Evolutionary conservation across 2,329 filamentous ascomycete species (phyloP).

Genomic region (Colletotrichum cuscutae): DNA sequence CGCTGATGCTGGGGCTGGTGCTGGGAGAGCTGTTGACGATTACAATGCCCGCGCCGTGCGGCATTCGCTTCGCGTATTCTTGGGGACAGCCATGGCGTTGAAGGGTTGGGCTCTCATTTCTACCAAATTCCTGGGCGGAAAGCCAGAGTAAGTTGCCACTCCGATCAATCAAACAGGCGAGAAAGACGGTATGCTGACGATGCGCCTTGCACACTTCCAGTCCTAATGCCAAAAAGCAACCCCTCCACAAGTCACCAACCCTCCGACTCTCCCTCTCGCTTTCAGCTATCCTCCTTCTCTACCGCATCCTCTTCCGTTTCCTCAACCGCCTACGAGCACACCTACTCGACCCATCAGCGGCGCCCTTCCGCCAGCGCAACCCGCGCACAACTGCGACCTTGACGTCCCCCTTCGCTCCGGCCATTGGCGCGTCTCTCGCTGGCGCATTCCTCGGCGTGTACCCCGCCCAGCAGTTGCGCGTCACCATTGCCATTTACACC

Average conservation of each 20-base stretch:
- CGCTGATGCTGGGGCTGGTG: slow-evolving; percentile 41
- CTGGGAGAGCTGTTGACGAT: slow-evolving; percentile 59
- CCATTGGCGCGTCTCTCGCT: slow-evolving; percentile 88
- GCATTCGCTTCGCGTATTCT: slow-evolving; percentile 77
- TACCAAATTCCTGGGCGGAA: slow-evolving; percentile 56
- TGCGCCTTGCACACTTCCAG: slow-evolving; percentile 32
- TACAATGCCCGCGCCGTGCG: slow-evolving; percentile 78
- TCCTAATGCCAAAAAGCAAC: slow-evolving; percentile 54
- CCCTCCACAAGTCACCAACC: slow-evolving; percentile 73
- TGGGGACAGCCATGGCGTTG: slow-evolving; percentile 70
- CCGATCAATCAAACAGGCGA: not conserved
- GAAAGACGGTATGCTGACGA: not conserved
- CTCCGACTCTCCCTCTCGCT: slow-evolving; percentile 84
- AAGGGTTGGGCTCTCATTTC: slow-evolving; percentile 68
- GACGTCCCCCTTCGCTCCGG: slow-evolving; percentile 86
- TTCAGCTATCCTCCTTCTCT: slow-evolving; percentile 86
- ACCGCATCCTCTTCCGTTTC: slow-evolving; percentile 91
- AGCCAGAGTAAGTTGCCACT: slow-evolving; percentile 53
- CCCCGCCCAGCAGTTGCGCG: slow-evolving; percentile 72
- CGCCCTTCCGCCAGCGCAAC: slow-evolving; percentile 84
- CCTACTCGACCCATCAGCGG: slow-evolving; percentile 81
- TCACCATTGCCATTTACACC: slow-evolving; percentile 84
- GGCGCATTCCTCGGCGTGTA: slow-evolving; percentile 85
- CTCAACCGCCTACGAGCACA: slow-evolving; percentile 82
- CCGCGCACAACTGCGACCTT: slow-evolving; percentile 78